Evolutionary conservation across 2,329 filamentous ascomycete species (phyloP).

Genomic region (Blumeria graminis): DNA sequence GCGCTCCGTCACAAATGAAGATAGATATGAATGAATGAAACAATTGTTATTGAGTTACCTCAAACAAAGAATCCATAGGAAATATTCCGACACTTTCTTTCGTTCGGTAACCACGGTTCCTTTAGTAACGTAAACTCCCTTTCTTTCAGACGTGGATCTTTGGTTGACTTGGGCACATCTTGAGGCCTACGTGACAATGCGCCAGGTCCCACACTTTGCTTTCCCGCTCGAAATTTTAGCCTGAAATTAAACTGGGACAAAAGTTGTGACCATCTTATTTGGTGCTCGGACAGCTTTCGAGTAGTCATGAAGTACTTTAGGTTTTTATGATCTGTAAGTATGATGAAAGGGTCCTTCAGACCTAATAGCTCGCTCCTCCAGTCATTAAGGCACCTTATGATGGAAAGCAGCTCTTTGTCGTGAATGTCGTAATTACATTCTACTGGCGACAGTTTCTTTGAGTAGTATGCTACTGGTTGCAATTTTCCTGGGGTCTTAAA

Average conservation of each 20-base stretch:
- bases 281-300: neutral
- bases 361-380: neutral
- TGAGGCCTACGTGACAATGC: neutral
- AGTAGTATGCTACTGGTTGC: neutral
- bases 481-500: neutral
- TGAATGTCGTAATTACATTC: neutral
- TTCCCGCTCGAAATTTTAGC: neutral
- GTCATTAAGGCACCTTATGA: neutral
- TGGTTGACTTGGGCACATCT: neutral
- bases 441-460: neutral
- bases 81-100: no score
- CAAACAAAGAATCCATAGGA: no score
- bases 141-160: neutral
- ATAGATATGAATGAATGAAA: no score
- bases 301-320: neutral
- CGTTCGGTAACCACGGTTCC: neutral
- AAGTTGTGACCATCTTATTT: neutral
- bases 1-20: no score
- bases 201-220: neutral
- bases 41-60: no score
- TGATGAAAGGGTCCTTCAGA: neutral
- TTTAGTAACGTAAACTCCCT: neutral
- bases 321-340: neutral
- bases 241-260: neutral
- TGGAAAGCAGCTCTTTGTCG: neutral